Evolutionary conservation across 2,329 filamentous ascomycete genomes (phyloP), one percentile per base, ranked within the genome.

Genomic region (Phyllosticta citribraziliensis): DNA sequence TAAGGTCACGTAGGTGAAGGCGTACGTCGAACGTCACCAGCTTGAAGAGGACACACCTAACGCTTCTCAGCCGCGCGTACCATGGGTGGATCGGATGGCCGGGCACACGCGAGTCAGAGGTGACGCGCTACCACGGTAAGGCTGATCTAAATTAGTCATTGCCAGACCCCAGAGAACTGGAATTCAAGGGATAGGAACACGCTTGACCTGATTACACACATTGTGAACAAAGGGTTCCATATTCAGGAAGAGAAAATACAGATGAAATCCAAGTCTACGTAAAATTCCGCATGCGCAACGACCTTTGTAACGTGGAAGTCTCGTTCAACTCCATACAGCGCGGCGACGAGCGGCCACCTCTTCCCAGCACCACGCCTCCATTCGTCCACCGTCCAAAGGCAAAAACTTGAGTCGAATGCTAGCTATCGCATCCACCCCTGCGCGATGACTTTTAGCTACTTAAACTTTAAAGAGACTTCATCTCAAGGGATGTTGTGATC

Each of bases 71-170:
- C 40, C 53, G 55, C 51, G 20, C 55, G 58, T 50, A 60, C 53
- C 55, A 51, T 35, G 58, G 22, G 22, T 22, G 22, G 33, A 51
- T 54, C 57, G 57, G 57, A 55, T 54, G 57, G 20, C 22, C 19
- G 27, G 57, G 25, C 24, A n/a, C 33, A 30, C 58, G 52, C 58
- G 58, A 60, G 53, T 60, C 58, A 60, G 17, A 17, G 14, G 5
- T 25, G 53, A 47, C 17, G 40, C 40, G 40, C 52, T 54, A 60
- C 55, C 40, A 56, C 53, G 0, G 35, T 56, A 60, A 54, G 58
- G 58, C 58, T 60, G 58, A 47, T 17, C 40, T 47, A n/a, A n/a
- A n/a, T n/a, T n/a, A 47, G 40, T 47, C 40, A 47, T 47, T 47
- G 40, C 40, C 40, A 47, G 14, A n/a, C 40, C 40, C 40, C 3